Conservation (phyloP, 108 stramenopile species). For the Craspedostauros australis region DNA sequence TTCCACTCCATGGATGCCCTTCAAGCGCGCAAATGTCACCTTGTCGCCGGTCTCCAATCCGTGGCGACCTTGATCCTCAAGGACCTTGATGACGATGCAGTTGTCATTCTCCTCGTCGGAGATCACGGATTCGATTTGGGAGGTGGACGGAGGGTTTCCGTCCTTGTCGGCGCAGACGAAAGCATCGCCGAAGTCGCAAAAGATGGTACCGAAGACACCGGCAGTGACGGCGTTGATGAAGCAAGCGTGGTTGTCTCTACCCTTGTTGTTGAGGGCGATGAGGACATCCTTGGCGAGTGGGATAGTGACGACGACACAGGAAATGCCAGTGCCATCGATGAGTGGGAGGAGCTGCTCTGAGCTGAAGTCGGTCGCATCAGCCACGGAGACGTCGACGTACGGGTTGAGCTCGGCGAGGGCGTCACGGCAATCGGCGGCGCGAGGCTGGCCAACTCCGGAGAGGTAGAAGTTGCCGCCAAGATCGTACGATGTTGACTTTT, state of each 20-base stretch:
- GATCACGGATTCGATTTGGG: constrained; percentile 85
- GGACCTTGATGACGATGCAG: constrained; percentile 85
- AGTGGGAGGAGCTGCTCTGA: constrained; percentile 43
- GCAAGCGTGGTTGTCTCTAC: constrained; percentile 50
- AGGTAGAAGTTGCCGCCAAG: constrained; percentile 87
- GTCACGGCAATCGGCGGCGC: constrained; percentile 52
- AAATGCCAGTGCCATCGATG: constrained; percentile 38
- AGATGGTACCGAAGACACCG: constrained; percentile 87
- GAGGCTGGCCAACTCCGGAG: constrained; percentile 7
- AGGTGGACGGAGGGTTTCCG: constrained; percentile 86
- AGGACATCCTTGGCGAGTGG: constrained; percentile 61
- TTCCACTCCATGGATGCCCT: constrained; percentile 71
- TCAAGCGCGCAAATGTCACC: constrained; percentile 84
- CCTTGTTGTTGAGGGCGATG: constrained; percentile 63
- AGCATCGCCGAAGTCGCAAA: constrained; percentile 94
- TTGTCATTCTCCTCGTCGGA: constrained; percentile 45
- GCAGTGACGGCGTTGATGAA: constrained; percentile 76
- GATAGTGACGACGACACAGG: constrained; percentile 59
- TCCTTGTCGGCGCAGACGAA: constrained; percentile 89
- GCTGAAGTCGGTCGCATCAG: constrained; percentile 42
- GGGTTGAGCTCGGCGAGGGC: constrained; percentile 81
- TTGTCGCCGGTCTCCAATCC: constrained; percentile 92
- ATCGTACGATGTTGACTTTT: constrained; percentile 58
- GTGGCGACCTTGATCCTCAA: constrained; percentile 96
- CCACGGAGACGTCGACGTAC: constrained; percentile 71